A percentile compares a stretch with the other conserved stretches of the same genome.
phyloP scores from a whole-genome alignment of 495 filamentous ascomycete genomes.

The Lasiosphaeria miniovina region DNA sequence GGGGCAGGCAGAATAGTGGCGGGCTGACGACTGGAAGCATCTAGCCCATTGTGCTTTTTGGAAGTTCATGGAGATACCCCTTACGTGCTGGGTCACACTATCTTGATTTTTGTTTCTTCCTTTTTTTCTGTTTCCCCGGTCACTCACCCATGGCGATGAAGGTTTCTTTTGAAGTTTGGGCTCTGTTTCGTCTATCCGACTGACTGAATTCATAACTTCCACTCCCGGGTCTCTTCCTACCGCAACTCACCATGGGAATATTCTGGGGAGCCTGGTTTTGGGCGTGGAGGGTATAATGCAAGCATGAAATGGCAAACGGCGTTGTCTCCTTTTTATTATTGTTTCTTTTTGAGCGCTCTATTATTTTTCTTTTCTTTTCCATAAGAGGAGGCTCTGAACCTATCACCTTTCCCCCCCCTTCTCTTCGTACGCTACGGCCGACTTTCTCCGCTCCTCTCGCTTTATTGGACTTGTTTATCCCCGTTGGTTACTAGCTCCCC shows the following conservation, averaged over 20 bases:
- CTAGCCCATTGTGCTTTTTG: constrained; percentile 12
- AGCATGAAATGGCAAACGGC: not conserved
- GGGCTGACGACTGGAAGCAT: constrained; percentile 33
- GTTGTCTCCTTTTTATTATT: not conserved
- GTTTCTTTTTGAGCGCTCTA: not conserved
- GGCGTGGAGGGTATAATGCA: not conserved
- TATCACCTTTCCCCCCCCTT: too few species aligned
- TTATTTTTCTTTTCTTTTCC: constrained; percentile 1
- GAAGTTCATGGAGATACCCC: too few species aligned
- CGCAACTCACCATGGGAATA: too few species aligned
- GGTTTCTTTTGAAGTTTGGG: not conserved
- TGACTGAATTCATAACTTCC: too few species aligned
- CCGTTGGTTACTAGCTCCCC: not conserved
- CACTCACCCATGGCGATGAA: not conserved
- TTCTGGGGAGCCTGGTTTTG: not conserved
- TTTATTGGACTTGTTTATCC: not conserved
- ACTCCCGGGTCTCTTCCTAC: too few species aligned
- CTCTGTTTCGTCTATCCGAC: too few species aligned
- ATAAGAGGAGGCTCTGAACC: constrained; percentile 5
- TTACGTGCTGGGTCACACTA: not conserved
- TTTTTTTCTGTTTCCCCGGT: too few species aligned
- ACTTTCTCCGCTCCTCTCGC: too few species aligned
- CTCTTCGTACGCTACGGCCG: too few species aligned
- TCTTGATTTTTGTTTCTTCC: not conserved
- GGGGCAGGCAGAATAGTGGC: constrained; percentile 39